Evolutionary conservation across 441 rosid species (phyloP).

Genomic region (Pelargonium myrrhifolium): DNA sequence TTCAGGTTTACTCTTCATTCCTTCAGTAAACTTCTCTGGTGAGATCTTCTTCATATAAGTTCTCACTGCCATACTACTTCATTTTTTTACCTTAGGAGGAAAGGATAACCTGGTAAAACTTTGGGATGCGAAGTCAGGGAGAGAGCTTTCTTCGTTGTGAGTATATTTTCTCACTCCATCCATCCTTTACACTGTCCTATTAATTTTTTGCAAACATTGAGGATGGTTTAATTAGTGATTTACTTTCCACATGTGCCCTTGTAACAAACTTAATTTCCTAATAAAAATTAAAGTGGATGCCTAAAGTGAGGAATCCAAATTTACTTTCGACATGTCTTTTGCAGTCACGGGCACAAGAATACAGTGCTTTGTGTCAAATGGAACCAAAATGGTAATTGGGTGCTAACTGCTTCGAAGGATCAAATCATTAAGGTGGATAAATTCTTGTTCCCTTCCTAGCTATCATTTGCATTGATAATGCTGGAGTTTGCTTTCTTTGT

Average conservation of each 20-base stretch:
- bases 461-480: constrained; percentile 3
- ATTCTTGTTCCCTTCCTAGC: constrained; percentile 14
- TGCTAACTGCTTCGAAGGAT: constrained; percentile 88
- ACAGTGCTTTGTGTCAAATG: constrained; percentile 92
- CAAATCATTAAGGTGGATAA: constrained; percentile 74
- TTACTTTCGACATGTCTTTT: constrained; percentile 19
- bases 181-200: neutral
- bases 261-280: neutral
- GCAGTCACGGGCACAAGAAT: constrained; percentile 97
- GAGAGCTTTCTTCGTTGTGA: constrained; percentile 93
- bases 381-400: constrained; percentile 98
- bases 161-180: constrained; percentile 21
- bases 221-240: neutral
- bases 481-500: constrained; percentile 5
- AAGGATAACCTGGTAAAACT: constrained; percentile 95
- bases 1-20: constrained; percentile 51
- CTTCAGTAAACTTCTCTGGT: constrained; percentile 12
- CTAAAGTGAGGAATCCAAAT: neutral
- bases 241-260: neutral
- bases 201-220: neutral
- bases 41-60: constrained; percentile 11
- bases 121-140: constrained; percentile 93
- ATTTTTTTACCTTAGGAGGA: constrained; percentile 53
- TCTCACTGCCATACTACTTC: constrained; percentile 12
- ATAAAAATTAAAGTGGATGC: neutral